Conservation (phyloP, 768 basidiomycete species). For the Dacryopinax primogenitus region DNA sequence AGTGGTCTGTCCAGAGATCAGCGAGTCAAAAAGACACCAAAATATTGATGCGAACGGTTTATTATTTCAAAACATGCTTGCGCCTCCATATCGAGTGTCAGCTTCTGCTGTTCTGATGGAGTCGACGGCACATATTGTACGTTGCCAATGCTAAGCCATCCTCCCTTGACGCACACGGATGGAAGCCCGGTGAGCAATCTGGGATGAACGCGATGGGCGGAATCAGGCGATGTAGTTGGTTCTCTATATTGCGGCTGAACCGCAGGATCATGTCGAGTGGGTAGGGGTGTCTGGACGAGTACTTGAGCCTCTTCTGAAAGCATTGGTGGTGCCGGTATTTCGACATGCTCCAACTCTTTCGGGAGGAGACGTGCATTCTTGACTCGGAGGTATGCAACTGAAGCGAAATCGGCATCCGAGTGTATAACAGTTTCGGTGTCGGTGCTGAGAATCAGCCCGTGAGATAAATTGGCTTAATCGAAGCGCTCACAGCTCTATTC, state of each 20-base stretch:
- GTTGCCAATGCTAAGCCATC: constrained; percentile 63
- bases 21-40: neutral
- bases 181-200: neutral
- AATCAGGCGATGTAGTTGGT: neutral
- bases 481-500: constrained; percentile 51
- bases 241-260: neutral
- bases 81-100: constrained; percentile 60
- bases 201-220: neutral
- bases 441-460: constrained; percentile 23
- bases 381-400: constrained; percentile 82
- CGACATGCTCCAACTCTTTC: constrained; percentile 30
- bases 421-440: constrained; percentile 62
- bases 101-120: constrained; percentile 17
- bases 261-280: neutral
- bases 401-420: constrained; percentile 69
- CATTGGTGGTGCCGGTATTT: neutral
- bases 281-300: neutral
- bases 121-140: constrained; percentile 27
- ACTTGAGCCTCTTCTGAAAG: neutral
- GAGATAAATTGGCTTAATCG: neutral
- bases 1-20: constrained; percentile 34
- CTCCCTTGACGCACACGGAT: constrained; percentile 25
- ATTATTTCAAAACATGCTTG: constrained; percentile 50
- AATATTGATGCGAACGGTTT: constrained; percentile 35
- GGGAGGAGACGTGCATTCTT: constrained; percentile 49